A percentile compares a stretch with the other conserved stretches of the same genome.
Conservation (phyloP, 257 asterid genomes). For the Lavandula angustifolia region DNA sequence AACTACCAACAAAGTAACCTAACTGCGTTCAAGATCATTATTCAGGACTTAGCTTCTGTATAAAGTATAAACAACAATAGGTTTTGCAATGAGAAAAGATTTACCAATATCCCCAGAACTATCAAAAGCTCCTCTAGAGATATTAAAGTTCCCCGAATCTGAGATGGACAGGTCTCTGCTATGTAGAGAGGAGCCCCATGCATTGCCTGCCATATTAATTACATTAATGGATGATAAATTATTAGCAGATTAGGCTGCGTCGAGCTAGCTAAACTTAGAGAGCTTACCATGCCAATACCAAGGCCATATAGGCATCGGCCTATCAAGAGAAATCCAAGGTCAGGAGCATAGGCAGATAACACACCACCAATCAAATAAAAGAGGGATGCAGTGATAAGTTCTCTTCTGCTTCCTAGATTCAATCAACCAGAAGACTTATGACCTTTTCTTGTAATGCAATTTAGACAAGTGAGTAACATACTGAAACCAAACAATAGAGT, state of each 20-base stretch:
- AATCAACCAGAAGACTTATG: conserved; percentile 22
- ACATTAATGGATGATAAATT: conserved; percentile 21
- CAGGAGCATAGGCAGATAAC: conserved; percentile 83
- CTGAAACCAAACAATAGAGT: conserved; percentile 30
- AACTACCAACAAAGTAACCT: conserved; percentile 86
- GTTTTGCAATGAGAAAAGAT: conserved; percentile 10
- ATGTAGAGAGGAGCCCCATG: conserved; percentile 99
- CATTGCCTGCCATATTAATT: conserved; percentile 73
- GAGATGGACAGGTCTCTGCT: conserved; percentile 96
- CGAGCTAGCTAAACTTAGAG: conserved; percentile 23
- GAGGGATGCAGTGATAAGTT: conserved; percentile 76
- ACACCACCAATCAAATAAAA: conserved; percentile 68
- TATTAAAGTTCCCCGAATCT: conserved; percentile 92
- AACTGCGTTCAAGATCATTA: conserved; percentile 49
- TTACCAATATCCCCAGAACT: conserved; percentile 92
- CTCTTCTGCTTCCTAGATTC: conserved; percentile 82
- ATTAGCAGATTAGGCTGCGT: conserved; percentile 2
- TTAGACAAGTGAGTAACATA: conserved; percentile 11
- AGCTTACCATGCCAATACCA: conserved; percentile 89
- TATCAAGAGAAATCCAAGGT: conserved; percentile 68
- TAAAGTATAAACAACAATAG: conserved; percentile 14
- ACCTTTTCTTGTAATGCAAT: background rate
- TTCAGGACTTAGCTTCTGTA: conserved; percentile 27
- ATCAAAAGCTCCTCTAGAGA: conserved; percentile 96
- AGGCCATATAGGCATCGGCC: conserved; percentile 91